These are phyloP conservation scores for Tetragonia tetragonoides DNA, from an alignment of 148 eudicot species.

Conservation along the genomic window DNA sequence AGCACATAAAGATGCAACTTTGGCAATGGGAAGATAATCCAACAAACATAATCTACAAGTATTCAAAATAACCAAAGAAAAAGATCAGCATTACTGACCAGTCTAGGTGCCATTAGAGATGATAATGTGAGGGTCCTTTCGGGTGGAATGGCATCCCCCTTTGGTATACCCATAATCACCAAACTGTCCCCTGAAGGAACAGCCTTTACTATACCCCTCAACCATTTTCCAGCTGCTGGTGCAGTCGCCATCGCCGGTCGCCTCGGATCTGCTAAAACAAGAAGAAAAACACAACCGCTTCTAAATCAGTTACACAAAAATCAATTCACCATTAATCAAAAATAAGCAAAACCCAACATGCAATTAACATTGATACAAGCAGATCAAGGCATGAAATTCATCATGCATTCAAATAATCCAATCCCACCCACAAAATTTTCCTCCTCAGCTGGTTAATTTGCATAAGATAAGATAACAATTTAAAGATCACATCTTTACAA, in stretches of 20 bases:
- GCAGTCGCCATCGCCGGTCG: slow-evolving; percentile 53
- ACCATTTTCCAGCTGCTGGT: slow-evolving; percentile 59
- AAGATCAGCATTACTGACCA: slow-evolving; percentile 42
- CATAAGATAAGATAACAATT: background rate
- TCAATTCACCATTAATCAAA: background rate
- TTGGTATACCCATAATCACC: slow-evolving; percentile 70
- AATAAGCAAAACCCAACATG: background rate
- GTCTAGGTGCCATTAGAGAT: slow-evolving; percentile 74
- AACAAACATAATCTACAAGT: background rate
- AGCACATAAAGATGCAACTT: background rate
- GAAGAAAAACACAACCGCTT: background rate
- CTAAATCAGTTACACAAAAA: background rate
- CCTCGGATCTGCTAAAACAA: slow-evolving; percentile 25
- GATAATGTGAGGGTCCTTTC: slow-evolving; percentile 87
- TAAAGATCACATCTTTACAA: slow-evolving; percentile 5
- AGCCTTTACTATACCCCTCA: slow-evolving; percentile 88
- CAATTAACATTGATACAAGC: background rate
- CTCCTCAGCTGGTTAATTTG: background rate
- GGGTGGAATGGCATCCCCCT: slow-evolving; percentile 62
- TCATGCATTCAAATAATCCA: slow-evolving; percentile 12
- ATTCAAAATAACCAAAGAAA: background rate
- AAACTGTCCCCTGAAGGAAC: slow-evolving; percentile 91
- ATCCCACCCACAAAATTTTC: background rate
- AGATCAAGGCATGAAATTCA: slow-evolving; percentile 24
- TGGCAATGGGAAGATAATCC: background rate